Evolutionary conservation across 345 rosid species (phyloP).

Genomic region (Lumnitzera racemosa): DNA sequence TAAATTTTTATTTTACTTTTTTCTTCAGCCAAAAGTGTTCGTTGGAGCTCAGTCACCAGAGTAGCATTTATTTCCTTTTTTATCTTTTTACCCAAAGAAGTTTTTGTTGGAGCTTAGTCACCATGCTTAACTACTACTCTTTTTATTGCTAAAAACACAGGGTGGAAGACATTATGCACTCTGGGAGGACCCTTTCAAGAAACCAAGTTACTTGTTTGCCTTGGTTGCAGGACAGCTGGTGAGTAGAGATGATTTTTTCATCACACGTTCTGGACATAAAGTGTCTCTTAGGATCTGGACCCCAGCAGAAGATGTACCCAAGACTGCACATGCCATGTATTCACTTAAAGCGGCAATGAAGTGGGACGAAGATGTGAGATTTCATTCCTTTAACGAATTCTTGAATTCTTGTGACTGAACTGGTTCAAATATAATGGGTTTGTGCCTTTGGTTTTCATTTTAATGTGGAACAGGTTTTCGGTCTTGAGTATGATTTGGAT

Average conservation of each 20-base stretch:
- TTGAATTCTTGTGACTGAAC: background rate
- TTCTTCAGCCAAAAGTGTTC: background rate
- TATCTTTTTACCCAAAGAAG: too few relatives aligned
- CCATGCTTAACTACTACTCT: background rate
- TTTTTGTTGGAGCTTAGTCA: constrained; percentile 2
- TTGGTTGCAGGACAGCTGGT: constrained; percentile 84
- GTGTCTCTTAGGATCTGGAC: constrained; percentile 90
- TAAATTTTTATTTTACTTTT: background rate
- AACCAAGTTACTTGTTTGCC: constrained; percentile 94
- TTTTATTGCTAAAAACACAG: constrained; percentile 26
- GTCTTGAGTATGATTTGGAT: constrained; percentile 95
- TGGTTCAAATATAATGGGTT: background rate
- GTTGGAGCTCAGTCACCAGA: background rate
- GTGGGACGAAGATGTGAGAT: constrained; percentile 96
- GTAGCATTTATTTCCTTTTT: too few relatives aligned
- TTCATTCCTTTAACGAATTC: constrained; percentile 4
- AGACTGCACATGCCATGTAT: constrained; percentile 98
- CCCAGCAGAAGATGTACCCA: constrained; percentile 83
- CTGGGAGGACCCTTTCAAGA: constrained; percentile 99
- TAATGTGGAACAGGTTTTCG: constrained; percentile 64
- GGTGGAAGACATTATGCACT: constrained; percentile 82
- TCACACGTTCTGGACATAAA: constrained; percentile 74
- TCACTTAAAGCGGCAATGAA: constrained; percentile 96
- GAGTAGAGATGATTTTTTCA: constrained; percentile 84
- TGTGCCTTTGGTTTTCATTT: background rate